phyloP scores from a whole-genome alignment of 345 rosid genomes.

The Durio zibethinus region DNA sequence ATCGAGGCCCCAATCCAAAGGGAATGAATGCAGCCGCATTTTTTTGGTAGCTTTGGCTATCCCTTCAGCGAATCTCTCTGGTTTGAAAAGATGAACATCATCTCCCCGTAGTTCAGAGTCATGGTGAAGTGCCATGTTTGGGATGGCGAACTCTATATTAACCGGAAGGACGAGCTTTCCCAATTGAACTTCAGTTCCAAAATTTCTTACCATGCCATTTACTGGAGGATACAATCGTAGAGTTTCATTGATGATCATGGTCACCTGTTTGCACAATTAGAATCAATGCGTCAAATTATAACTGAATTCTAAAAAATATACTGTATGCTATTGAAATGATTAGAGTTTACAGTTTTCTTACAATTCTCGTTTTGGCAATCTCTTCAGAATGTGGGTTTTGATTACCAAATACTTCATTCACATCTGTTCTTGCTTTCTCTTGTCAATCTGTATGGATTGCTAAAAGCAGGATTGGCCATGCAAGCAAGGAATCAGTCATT shows the following conservation, averaged over 20 bases:
- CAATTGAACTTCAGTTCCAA: slow-evolving; percentile 16
- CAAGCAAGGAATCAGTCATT: slow-evolving; percentile 10
- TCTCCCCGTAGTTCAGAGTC: slow-evolving; percentile 41
- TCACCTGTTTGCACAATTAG: slow-evolving; percentile 14
- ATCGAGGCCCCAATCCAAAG: slow-evolving; percentile 36
- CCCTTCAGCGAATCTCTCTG: slow-evolving; percentile 42
- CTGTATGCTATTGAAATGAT: not conserved
- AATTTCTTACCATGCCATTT: slow-evolving; percentile 7
- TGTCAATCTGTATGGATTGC: slow-evolving; percentile 40
- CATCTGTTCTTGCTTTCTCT: slow-evolving; percentile 40
- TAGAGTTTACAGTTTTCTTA: not conserved
- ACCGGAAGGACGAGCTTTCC: slow-evolving; percentile 33
- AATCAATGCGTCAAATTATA: not conserved
- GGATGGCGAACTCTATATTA: slow-evolving; percentile 2
- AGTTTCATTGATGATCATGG: slow-evolving; percentile 40
- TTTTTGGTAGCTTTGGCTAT: slow-evolving; percentile 39
- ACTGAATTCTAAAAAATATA: no score
- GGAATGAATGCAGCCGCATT: slow-evolving; percentile 33
- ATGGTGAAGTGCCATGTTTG: slow-evolving; percentile 27
- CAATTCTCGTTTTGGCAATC: not conserved
- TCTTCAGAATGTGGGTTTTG: slow-evolving; percentile 6
- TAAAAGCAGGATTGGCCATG: not conserved
- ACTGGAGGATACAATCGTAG: slow-evolving; percentile 24
- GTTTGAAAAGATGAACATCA: slow-evolving; percentile 35
- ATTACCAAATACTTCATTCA: slow-evolving; percentile 26